These are phyloP conservation scores for Colletotrichum coccodes DNA, from an alignment of 2,329 filamentous ascomycete genomes.

Conservation along the genomic window DNA sequence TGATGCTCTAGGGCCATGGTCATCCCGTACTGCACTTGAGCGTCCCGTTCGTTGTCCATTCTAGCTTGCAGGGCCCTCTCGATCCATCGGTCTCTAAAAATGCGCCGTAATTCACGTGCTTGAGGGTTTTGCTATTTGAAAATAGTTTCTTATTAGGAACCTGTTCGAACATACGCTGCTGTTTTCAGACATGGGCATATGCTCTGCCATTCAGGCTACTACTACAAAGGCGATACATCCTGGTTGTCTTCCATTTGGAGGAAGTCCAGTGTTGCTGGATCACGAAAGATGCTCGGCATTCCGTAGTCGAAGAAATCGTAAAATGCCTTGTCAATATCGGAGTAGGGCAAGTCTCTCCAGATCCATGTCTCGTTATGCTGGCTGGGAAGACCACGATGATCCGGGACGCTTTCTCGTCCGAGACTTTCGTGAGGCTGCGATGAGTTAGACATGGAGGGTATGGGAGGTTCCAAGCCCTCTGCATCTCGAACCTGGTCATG, in stretches of 20 bases:
- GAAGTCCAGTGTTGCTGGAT: background rate
- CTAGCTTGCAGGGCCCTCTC: no score
- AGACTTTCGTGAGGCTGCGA: background rate
- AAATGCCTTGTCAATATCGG: constrained; percentile 32
- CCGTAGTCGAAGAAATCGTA: constrained; percentile 34
- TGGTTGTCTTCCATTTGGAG: background rate
- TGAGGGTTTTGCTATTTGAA: no score
- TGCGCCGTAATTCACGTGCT: no score
- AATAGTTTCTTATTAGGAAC: no score
- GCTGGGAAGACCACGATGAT: background rate
- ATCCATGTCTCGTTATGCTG: background rate
- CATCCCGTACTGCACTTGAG: no score
- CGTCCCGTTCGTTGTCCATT: no score
- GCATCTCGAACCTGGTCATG: background rate
- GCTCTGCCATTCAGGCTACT: background rate
- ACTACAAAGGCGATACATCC: background rate
- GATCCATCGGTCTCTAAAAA: no score
- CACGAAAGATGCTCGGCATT: constrained; percentile 31
- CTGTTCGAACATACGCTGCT: no score
- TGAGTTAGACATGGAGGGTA: background rate
- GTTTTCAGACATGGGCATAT: no score
- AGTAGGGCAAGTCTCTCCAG: background rate
- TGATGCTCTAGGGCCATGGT: no score
- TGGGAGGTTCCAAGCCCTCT: background rate
- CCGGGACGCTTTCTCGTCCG: background rate